These are phyloP conservation scores for Vitis labrusca DNA, from an alignment of 164 flowering plant species.

Conservation along the genomic window DNA sequence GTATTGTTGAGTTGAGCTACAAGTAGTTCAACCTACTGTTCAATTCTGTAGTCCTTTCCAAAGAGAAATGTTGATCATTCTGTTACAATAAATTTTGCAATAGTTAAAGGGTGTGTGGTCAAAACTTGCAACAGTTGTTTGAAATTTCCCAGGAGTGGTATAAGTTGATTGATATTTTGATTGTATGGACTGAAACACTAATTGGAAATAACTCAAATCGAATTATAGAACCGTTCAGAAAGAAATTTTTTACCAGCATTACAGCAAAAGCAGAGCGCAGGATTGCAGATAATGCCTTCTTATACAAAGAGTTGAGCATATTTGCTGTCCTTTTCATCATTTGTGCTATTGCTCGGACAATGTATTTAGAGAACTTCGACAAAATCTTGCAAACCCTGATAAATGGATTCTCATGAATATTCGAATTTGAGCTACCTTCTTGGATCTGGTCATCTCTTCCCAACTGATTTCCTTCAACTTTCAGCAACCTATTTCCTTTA, in stretches of 20 bases:
- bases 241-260: constrained; percentile 51
- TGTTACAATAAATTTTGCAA: background rate
- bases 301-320: constrained; percentile 47
- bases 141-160: too few species aligned
- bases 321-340: constrained; percentile 47
- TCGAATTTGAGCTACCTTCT: constrained; percentile 23
- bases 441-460: constrained; percentile 20
- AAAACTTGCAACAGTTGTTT: too few species aligned
- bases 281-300: constrained; percentile 52
- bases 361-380: constrained; percentile 26
- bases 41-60: background rate
- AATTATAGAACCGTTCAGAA: background rate
- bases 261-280: constrained; percentile 66
- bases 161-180: too few species aligned
- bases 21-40: background rate
- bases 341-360: constrained; percentile 32
- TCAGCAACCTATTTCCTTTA: constrained; percentile 12
- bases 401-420: constrained; percentile 30
- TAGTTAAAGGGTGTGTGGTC: background rate
- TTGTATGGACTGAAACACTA: too few species aligned
- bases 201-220: too few species aligned
- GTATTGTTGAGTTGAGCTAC: background rate
- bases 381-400: constrained; percentile 30
- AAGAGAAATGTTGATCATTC: background rate
- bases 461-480: constrained; percentile 15